Evolutionary conservation across 257 asterid genomes (phyloP).

Genomic region (Osmanthus fragrans): DNA sequence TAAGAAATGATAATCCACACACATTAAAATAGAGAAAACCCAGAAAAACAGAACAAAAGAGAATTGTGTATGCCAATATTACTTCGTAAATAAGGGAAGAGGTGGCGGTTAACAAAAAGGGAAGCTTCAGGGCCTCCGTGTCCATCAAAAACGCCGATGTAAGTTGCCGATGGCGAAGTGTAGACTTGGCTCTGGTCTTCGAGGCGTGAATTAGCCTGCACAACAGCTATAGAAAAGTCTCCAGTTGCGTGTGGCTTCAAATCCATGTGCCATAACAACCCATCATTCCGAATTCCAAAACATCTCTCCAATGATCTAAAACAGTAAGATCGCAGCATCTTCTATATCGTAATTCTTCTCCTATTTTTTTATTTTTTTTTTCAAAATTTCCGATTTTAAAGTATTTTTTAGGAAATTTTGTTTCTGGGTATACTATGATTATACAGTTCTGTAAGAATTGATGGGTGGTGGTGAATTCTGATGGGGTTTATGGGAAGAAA

Average conservation of each 20-base stretch:
- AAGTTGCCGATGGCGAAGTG: constrained; percentile 87
- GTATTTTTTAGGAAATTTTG: neutral
- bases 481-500: neutral
- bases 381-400: neutral
- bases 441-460: neutral
- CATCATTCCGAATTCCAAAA: constrained; percentile 64
- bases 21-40: neutral
- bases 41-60: neutral
- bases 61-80: neutral
- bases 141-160: constrained; percentile 91
- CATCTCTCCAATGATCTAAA: constrained; percentile 49
- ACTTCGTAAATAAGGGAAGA: constrained; percentile 79
- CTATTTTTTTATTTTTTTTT: neutral
- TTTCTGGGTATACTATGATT: neutral
- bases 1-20: neutral
- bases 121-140: constrained; percentile 99
- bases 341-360: neutral
- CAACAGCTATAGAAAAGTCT: constrained; percentile 89
- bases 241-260: constrained; percentile 86
- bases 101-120: constrained; percentile 76
- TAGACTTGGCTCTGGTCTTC: constrained; percentile 95
- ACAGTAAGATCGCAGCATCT: constrained; percentile 72
- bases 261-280: constrained; percentile 76
- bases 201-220: constrained; percentile 82
- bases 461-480: neutral